Percentiles rank a stretch among this genome's conserved stretches.
Evolutionary conservation across 2,329 filamentous ascomycete genomes (phyloP).

Genomic region (Alternaria tenuissima): DNA sequence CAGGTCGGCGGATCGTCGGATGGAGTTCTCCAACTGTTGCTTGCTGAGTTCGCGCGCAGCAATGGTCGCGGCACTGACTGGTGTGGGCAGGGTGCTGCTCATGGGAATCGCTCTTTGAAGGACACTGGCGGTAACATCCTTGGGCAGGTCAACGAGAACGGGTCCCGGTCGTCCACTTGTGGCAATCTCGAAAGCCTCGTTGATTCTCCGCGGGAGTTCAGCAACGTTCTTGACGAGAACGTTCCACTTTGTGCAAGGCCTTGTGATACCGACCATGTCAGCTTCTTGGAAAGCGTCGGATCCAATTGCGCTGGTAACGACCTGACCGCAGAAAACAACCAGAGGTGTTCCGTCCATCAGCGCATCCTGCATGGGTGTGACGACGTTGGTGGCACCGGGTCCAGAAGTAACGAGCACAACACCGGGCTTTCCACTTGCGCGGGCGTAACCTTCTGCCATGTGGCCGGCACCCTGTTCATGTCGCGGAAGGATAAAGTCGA

Average conservation of each 20-base stretch:
- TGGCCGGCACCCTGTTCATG: slow-evolving; percentile 98
- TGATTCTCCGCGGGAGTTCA: slow-evolving; percentile 91
- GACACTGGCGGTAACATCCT: slow-evolving; percentile 90
- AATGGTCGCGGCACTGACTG: slow-evolving; percentile 85
- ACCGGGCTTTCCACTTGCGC: slow-evolving; percentile 90
- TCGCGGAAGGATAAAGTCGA: slow-evolving; percentile 92
- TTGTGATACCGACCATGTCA: slow-evolving; percentile 91
- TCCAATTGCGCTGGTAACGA: slow-evolving; percentile 86
- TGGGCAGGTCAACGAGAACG: slow-evolving; percentile 93
- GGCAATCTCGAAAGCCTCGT: slow-evolving; percentile 98
- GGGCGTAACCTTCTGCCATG: slow-evolving; percentile 97
- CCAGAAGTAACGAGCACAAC: slow-evolving; percentile 97
- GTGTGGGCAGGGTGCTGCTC: slow-evolving; percentile 73
- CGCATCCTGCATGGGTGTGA: slow-evolving; percentile 96
- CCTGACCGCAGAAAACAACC: slow-evolving; percentile 95
- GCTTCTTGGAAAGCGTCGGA: slow-evolving; percentile 98
- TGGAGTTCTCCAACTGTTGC: slow-evolving; percentile 76
- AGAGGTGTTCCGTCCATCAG: slow-evolving; percentile 94
- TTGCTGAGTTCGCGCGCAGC: slow-evolving; percentile 77
- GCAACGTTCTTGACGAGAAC: slow-evolving; percentile 97
- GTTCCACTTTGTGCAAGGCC: slow-evolving; percentile 98
- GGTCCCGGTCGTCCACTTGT: slow-evolving; percentile 93
- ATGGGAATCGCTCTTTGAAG: slow-evolving; percentile 85
- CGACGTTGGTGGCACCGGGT: slow-evolving; percentile 93
- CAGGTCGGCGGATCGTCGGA: slow-evolving; percentile 79